Evolutionary conservation across 2,329 filamentous ascomycete genomes (phyloP), one percentile per base, ranked within the genome.

Genomic region (Phyllachora maydis): DNA sequence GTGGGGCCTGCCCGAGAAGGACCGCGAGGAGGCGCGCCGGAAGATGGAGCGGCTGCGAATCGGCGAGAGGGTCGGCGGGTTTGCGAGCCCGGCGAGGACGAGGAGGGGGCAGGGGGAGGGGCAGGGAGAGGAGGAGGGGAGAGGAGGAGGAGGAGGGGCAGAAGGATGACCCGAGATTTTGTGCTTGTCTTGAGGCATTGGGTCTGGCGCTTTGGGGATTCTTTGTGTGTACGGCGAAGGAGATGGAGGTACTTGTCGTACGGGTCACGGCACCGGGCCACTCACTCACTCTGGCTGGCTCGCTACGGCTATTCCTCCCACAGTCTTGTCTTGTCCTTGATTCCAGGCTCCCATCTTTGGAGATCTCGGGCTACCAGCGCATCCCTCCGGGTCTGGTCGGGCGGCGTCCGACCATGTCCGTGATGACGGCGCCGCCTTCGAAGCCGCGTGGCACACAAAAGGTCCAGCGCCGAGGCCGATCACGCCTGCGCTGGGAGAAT

Each of bases 401-500:
- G 21, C 41, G 23, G 10, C 41, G 23, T 3, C 41, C 41, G 1
- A 43, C 41, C 15, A 43, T 34, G 23, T 43, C 41, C 22, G 28
- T 30, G 16, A 43, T 8, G 18, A 75, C 50, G 0, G 68, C 74
- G 3, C 69, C 69, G 3, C 68, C 68, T 16, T 61, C 50, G 14
- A 67, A 59, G 6, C 56, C 59, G 3, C 70, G 55, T 1, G 69
- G 66, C 5, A 75, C 62, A 21, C 57, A 56, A 31, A 74, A 73
- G 1, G 57, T 55, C 64, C 66, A 72, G 6, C 43, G 29, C 52
- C 55, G 11, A 65, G 45, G 26, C 60, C 61, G 19, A 55, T 56
- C 17, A 65, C 50, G 11, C 61, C 61, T 32, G 59, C 59, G 23
- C 61, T 65, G 28, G 8, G 11, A 4, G 18, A n/a, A n/a, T n/a